Evolutionary conservation across 148 eudicot genomes (phyloP).

Genomic region (Nepenthes gracilis): DNA sequence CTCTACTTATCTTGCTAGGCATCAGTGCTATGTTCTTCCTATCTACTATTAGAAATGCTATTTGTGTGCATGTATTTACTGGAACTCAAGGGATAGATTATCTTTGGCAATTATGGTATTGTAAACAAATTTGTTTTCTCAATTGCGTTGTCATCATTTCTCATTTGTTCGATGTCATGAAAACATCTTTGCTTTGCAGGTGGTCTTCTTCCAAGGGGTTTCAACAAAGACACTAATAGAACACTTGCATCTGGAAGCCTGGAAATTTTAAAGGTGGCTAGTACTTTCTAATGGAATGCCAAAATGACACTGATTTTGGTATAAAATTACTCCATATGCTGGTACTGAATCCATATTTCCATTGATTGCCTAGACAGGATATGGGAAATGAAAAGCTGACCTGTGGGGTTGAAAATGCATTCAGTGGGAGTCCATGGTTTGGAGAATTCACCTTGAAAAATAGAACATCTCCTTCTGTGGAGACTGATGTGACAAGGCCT

Average conservation of each 20-base stretch:
- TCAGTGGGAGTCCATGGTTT: constrained; percentile 34
- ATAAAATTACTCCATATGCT: constrained; percentile 2
- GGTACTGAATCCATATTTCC: constrained; percentile 7
- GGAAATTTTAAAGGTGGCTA: constrained; percentile 46
- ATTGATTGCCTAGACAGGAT: constrained; percentile 26
- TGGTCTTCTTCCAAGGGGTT: constrained; percentile 15
- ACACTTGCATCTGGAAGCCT: constrained; percentile 26
- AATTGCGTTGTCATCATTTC: constrained; percentile 1
- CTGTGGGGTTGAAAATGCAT: constrained; percentile 30
- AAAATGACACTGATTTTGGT: constrained; percentile 7
- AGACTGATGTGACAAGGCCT: constrained; percentile 18
- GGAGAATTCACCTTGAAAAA: constrained; percentile 36
- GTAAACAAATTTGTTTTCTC: background rate
- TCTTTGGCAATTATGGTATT: background rate
- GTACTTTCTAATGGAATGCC: constrained; percentile 26
- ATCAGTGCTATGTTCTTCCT: too few relatives aligned
- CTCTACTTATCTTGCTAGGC: too few relatives aligned
- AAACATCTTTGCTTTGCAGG: constrained; percentile 32
- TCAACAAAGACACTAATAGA: constrained; percentile 29
- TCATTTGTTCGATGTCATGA: constrained; percentile 7
- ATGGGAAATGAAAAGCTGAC: constrained; percentile 32
- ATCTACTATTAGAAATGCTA: too few relatives aligned
- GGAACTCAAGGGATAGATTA: too few relatives aligned
- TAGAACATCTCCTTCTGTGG: constrained; percentile 17
- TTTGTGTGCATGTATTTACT: too few relatives aligned